Conservation (phyloP, 495 filamentous ascomycete species). For the Haplographium delicatum region DNA sequence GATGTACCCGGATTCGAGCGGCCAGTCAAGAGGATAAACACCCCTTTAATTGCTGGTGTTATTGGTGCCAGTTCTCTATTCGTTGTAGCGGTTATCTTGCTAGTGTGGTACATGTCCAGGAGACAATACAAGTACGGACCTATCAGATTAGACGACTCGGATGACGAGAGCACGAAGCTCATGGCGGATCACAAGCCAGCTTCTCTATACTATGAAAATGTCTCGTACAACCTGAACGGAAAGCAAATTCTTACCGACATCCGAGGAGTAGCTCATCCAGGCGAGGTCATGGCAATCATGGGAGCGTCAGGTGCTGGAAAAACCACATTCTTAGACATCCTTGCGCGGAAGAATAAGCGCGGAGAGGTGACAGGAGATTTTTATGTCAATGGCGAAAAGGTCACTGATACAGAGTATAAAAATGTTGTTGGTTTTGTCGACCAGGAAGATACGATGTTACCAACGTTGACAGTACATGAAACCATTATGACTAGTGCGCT, state of each 20-base stretch:
- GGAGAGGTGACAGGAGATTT: constrained; percentile 76
- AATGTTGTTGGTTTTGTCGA: constrained; percentile 95
- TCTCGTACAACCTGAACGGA: constrained; percentile 80
- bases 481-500: constrained; percentile 93
- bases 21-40: constrained; percentile 93
- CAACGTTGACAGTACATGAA: constrained; percentile 95
- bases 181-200: constrained; percentile 89
- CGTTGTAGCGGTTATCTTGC: constrained; percentile 74
- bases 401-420: constrained; percentile 79
- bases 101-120: constrained; percentile 85
- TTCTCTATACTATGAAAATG: constrained; percentile 80
- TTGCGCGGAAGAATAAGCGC: constrained; percentile 96
- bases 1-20: constrained; percentile 87
- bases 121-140: constrained; percentile 65
- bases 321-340: constrained; percentile 93
- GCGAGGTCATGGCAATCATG: constrained; percentile 96
- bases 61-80: constrained; percentile 87
- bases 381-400: constrained; percentile 89
- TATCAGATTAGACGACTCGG: constrained; percentile 80
- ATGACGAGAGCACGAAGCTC: constrained; percentile 81
- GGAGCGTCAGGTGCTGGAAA: constrained; percentile 96
- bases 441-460: constrained; percentile 96
- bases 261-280: constrained; percentile 77
- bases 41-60: constrained; percentile 87
- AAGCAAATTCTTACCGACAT: constrained; percentile 80